phyloP scores from a whole-genome alignment of 768 basidiomycete species.

The Phallus indusiatus region DNA sequence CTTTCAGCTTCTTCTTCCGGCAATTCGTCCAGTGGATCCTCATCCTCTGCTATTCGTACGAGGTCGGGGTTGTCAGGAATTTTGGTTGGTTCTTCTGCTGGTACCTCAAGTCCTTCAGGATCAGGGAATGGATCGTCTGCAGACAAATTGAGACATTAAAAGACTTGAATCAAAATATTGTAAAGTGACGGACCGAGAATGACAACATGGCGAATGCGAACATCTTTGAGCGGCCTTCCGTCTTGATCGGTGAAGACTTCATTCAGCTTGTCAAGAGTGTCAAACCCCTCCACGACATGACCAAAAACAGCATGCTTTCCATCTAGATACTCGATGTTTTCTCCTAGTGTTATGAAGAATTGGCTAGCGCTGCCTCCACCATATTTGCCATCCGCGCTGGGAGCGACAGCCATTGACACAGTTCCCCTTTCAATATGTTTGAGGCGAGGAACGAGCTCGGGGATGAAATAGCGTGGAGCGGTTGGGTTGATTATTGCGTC shows the following conservation, averaged over 20 bases:
- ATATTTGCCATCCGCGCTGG: constrained; percentile 48
- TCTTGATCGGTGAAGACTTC: constrained; percentile 85
- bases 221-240: constrained; percentile 86
- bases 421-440: constrained; percentile 84
- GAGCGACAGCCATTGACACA: constrained; percentile 95
- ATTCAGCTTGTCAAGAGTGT: constrained; percentile 87
- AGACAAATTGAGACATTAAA: not conserved
- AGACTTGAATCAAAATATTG: not conserved
- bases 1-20: constrained; percentile 83
- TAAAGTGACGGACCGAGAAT: constrained; percentile 61
- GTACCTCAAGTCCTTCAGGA: constrained; percentile 62
- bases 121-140: constrained; percentile 94
- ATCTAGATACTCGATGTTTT: constrained; percentile 91
- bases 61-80: constrained; percentile 68
- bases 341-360: constrained; percentile 90
- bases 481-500: constrained; percentile 17
- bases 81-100: constrained; percentile 66
- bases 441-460: constrained; percentile 68
- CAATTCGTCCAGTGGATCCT: constrained; percentile 73
- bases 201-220: constrained; percentile 92
- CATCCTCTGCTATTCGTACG: constrained; percentile 89
- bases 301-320: constrained; percentile 94
- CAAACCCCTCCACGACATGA: constrained; percentile 87
- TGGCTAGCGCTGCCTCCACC: constrained; percentile 85
- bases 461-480: constrained; percentile 75